Evolutionary conservation across 306 rosid species (phyloP).

Genomic region (Ormosia semicastrata): DNA sequence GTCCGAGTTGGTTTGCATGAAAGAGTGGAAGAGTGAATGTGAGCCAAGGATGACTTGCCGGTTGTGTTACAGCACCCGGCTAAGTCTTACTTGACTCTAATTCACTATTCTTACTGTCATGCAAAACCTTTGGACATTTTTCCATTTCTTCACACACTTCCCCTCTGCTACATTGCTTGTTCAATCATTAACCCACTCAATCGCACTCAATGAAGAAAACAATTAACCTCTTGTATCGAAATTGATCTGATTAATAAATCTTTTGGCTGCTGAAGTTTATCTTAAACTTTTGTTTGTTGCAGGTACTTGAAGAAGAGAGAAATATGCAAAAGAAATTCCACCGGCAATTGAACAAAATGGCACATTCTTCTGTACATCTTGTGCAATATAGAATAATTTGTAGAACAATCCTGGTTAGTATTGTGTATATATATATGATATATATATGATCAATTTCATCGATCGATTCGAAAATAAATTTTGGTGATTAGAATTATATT

Average conservation of each 20-base stretch:
- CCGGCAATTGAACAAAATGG: too few species aligned
- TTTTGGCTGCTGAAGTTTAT: background rate
- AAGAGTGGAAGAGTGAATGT: background rate
- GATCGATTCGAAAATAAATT: background rate
- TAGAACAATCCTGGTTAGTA: background rate
- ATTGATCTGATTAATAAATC: background rate
- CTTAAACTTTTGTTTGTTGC: background rate
- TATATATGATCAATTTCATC: background rate
- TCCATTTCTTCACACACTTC: too few species aligned
- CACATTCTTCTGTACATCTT: too few species aligned
- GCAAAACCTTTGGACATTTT: background rate
- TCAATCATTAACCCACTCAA: background rate
- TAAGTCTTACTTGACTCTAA: background rate
- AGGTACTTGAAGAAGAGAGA: background rate
- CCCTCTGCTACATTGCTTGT: background rate
- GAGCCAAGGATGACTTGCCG: constrained; percentile 37
- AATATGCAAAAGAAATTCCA: background rate
- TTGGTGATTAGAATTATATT: too few species aligned
- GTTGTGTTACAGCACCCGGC: background rate
- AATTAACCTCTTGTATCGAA: too few species aligned
- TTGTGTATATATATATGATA: background rate
- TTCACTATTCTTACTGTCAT: background rate
- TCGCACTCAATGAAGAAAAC: background rate
- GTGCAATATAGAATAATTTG: background rate
- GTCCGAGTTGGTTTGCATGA: background rate